phyloP scores from a whole-genome alignment of 176 grass and related monocot genomes.

The Avena sativa region DNA sequence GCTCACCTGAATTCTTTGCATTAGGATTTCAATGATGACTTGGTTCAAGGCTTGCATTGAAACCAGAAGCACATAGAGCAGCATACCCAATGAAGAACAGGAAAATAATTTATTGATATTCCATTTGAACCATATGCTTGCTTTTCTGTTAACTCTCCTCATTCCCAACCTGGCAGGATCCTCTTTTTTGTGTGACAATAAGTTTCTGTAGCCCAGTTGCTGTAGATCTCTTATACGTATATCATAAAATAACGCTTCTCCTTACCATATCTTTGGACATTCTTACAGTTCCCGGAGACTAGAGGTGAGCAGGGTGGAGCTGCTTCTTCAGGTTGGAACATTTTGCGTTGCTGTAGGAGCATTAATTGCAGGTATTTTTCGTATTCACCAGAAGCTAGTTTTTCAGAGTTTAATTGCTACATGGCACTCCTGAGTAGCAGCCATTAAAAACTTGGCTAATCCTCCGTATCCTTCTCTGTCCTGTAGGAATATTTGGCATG shows the following conservation, averaged over 20 bases:
- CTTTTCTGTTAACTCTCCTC: background rate
- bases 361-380: slow-evolving; percentile 79
- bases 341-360: slow-evolving; percentile 93
- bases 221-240: background rate
- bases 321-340: slow-evolving; percentile 97
- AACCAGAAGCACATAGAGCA: background rate
- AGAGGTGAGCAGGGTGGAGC: slow-evolving; percentile 91
- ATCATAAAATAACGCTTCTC: slow-evolving; percentile 4
- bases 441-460: background rate
- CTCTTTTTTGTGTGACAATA: background rate
- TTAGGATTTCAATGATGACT: background rate
- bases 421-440: background rate
- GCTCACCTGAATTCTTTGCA: background rate
- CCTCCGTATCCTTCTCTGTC: background rate
- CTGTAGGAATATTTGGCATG: slow-evolving; percentile 97
- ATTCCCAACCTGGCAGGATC: background rate
- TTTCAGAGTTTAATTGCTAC: background rate
- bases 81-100: background rate
- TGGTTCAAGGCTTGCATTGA: background rate
- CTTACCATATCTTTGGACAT: slow-evolving; percentile 33
- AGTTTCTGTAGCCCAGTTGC: background rate
- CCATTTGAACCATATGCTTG: background rate
- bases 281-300: slow-evolving; percentile 83
- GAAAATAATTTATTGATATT: background rate
- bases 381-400: slow-evolving; percentile 4